Conservation (phyloP, 1,284 basidiomycete genomes). For the Heliocybe sulcata region DNA sequence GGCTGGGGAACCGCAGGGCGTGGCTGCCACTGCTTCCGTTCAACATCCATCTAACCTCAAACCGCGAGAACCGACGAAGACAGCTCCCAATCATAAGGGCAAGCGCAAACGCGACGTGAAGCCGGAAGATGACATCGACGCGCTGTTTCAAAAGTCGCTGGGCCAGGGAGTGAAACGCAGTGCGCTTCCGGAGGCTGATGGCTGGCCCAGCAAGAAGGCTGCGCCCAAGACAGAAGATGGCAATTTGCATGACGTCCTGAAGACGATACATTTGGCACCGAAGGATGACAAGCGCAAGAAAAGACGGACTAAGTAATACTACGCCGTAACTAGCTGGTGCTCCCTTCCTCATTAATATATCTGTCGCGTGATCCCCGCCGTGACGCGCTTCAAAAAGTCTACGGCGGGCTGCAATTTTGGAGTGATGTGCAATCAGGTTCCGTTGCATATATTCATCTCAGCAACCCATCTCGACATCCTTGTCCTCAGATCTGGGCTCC, state of each 20-base stretch:
- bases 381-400: too few species aligned
- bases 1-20: constrained; percentile 15
- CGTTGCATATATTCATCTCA: too few species aligned
- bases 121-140: constrained; percentile 21
- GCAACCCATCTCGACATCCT: constrained; percentile 50
- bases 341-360: too few species aligned
- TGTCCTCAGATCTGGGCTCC: constrained; percentile 47
- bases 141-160: constrained; percentile 17
- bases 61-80: constrained; percentile 20
- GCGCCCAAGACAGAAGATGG: constrained; percentile 19
- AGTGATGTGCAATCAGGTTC: too few species aligned
- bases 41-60: neutral
- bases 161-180: constrained; percentile 13
- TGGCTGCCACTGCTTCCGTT: constrained; percentile 5
- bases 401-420: too few species aligned
- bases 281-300: constrained; percentile 15
- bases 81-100: neutral
- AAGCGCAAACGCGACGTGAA: constrained; percentile 13
- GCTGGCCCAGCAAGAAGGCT: constrained; percentile 19
- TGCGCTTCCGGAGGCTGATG: constrained; percentile 7
- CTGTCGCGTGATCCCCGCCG: too few species aligned
- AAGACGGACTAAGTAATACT: constrained; percentile 1
- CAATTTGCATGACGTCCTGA: constrained; percentile 30
- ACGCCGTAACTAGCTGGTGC: too few species aligned
- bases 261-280: constrained; percentile 36